Percentiles rank a stretch among this genome's conserved stretches.
Conservation (phyloP, 495 filamentous ascomycete genomes). For the Lichina pygmaea region DNA sequence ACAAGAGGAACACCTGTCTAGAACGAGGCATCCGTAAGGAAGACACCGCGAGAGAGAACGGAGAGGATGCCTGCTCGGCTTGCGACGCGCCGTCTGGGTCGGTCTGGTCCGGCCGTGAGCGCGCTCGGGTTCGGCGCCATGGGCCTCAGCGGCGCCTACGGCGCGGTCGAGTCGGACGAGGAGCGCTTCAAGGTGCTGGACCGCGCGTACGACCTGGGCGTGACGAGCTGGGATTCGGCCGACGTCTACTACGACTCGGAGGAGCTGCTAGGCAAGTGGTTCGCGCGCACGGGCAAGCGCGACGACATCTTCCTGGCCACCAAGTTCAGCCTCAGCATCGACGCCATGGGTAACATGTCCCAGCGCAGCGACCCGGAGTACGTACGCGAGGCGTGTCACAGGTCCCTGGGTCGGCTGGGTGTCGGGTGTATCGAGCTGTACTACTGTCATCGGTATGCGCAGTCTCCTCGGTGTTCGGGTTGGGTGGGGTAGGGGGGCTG, state of each 20-base stretch:
- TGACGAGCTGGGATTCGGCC: constrained; percentile 23
- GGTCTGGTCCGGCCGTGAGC: constrained; percentile 24
- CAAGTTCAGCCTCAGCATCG: constrained; percentile 14
- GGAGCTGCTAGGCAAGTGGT: constrained; percentile 25
- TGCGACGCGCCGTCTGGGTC: constrained; percentile 21
- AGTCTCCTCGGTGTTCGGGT: too few relatives aligned
- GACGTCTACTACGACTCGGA: constrained; percentile 23
- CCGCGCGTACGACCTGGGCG: constrained; percentile 18
- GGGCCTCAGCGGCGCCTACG: constrained; percentile 23
- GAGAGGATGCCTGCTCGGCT: constrained; percentile 1
- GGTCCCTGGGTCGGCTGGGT: background rate
- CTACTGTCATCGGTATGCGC: background rate
- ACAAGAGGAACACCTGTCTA: too few relatives aligned
- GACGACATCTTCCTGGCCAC: constrained; percentile 28
- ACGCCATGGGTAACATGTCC: constrained; percentile 4
- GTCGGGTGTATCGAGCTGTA: constrained; percentile 1
- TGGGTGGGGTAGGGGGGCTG: too few relatives aligned
- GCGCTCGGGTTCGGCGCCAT: constrained; percentile 29
- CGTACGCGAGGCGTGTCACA: background rate
- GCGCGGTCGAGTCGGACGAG: constrained; percentile 14
- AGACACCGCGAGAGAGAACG: too few relatives aligned
- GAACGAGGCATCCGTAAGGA: too few relatives aligned
- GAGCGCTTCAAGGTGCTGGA: constrained; percentile 22
- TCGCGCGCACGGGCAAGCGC: constrained; percentile 18
- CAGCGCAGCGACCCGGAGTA: constrained; percentile 1